These are phyloP conservation scores for Stephania yunnanensis DNA, from an alignment of 164 flowering plant species.

Conservation along the genomic window DNA sequence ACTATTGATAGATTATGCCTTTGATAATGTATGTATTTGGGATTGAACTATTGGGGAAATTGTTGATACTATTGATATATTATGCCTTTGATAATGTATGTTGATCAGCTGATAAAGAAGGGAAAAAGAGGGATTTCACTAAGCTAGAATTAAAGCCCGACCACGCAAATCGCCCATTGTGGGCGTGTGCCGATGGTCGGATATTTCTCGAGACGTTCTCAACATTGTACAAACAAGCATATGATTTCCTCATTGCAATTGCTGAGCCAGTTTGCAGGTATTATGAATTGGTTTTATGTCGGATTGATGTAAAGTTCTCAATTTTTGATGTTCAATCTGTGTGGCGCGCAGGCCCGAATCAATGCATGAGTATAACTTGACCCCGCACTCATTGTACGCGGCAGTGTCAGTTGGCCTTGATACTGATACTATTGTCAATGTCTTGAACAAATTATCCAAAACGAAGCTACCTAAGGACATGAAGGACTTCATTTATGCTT, in stretches of 20 bases:
- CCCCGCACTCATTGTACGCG: conserved; percentile 87
- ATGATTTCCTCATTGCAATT: conserved; percentile 93
- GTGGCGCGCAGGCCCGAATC: conserved; percentile 64
- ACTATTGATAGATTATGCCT: background rate
- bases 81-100: conserved; percentile 1
- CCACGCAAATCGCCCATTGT: conserved; percentile 78
- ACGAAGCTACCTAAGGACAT: conserved; percentile 68
- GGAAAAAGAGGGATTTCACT: conserved; percentile 69
- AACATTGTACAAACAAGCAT: conserved; percentile 85
- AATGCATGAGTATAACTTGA: conserved; percentile 86
- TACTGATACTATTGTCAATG: conserved; percentile 71
- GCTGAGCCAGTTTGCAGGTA: conserved; percentile 99
- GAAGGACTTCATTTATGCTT: conserved; percentile 74
- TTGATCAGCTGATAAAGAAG: conserved; percentile 36
- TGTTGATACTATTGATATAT: background rate
- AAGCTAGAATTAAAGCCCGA: conserved; percentile 85
- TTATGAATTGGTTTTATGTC: background rate
- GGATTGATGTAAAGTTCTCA: background rate
- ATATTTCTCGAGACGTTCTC: conserved; percentile 94
- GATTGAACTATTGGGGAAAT: background rate
- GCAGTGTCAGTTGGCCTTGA: conserved; percentile 98
- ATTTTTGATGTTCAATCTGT: background rate
- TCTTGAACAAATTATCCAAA: conserved; percentile 61
- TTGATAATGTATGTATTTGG: conserved; percentile 6
- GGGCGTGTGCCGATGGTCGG: conserved; percentile 97